Evolutionary conservation across 1,284 basidiomycete genomes (phyloP).

Genomic region (Rhodotorula sp.): DNA sequence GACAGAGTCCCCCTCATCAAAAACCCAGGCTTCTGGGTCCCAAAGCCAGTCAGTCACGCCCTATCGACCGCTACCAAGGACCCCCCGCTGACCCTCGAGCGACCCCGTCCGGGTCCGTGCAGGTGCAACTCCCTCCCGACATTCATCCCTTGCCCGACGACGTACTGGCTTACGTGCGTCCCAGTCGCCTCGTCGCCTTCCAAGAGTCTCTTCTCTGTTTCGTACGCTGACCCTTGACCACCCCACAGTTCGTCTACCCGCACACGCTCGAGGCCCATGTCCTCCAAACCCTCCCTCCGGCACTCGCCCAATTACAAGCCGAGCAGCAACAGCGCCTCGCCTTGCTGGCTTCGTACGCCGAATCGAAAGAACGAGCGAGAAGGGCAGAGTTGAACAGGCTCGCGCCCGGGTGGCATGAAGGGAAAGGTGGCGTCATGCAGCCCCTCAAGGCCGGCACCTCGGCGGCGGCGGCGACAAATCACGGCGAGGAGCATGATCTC

Average conservation of each 20-base stretch:
- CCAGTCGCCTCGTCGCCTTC: too few relatives aligned
- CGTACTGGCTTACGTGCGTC: conserved; percentile 76
- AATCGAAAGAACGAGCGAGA: conserved; percentile 71
- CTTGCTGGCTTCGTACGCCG: conserved; percentile 66
- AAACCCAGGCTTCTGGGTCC: conserved; percentile 82
- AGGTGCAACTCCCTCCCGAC: conserved; percentile 80
- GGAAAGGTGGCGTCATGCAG: conserved; percentile 23
- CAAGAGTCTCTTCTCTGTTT: too few relatives aligned
- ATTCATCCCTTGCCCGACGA: conserved; percentile 88
- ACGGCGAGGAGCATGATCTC: background rate
- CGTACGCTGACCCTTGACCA: background rate
- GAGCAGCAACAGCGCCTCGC: conserved; percentile 60
- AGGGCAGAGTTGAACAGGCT: conserved; percentile 38
- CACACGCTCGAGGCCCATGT: conserved; percentile 85
- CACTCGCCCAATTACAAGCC: conserved; percentile 64
- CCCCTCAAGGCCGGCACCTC: conserved; percentile 5
- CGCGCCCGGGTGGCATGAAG: conserved; percentile 44
- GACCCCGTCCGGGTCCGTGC: background rate
- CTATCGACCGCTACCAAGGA: too few relatives aligned
- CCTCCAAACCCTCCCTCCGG: conserved; percentile 61
- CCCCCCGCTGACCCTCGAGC: background rate
- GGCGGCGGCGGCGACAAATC: background rate
- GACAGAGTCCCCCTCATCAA: conserved; percentile 71
- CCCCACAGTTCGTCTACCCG: conserved; percentile 80
- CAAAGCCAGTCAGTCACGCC: conserved; percentile 65